Evolutionary conservation across 1,284 basidiomycete genomes (phyloP).

Genomic region (Schizopora paradoxa): DNA sequence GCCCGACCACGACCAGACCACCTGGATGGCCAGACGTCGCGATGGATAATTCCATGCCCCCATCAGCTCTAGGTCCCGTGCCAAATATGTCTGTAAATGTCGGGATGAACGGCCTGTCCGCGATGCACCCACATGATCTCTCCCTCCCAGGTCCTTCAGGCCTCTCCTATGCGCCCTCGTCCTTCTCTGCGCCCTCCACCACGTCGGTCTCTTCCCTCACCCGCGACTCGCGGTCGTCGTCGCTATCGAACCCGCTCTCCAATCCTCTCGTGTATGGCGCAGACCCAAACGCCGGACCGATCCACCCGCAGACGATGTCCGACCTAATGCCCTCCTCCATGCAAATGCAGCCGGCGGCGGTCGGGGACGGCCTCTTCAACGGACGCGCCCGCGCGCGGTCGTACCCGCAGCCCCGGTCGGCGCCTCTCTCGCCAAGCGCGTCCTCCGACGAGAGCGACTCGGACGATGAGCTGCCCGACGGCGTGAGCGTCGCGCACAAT

Average conservation of each 20-base stretch:
- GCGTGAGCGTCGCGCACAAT: conserved; percentile 28
- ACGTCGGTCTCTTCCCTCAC: background rate
- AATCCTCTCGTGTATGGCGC: background rate
- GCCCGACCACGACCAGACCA: too few species aligned
- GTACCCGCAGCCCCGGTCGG: conserved; percentile 21
- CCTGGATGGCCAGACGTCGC: too few species aligned
- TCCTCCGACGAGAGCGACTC: conserved; percentile 39
- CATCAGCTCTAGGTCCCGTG: too few species aligned
- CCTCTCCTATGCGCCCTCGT: background rate
- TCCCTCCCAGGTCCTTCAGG: conserved; percentile 2
- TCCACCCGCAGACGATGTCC: too few species aligned
- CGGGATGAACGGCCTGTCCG: too few species aligned
- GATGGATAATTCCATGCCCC: too few species aligned
- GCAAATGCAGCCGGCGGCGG: too few species aligned
- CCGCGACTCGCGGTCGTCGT: conserved; percentile 13
- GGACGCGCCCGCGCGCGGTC: conserved; percentile 33
- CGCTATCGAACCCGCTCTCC: conserved; percentile 10
- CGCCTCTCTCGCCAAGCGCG: conserved; percentile 18
- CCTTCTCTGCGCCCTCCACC: conserved; percentile 3
- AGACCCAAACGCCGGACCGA: conserved; percentile 3
- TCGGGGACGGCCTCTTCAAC: too few species aligned
- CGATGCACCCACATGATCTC: conserved; percentile 1
- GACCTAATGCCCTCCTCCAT: too few species aligned
- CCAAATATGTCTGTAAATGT: background rate
- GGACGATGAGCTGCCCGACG: conserved; percentile 34